Percentiles rank a stretch among this genome's conserved stretches.
Evolutionary conservation across 2,329 filamentous ascomycete species (phyloP).

Genomic region (Alternaria consortialis): DNA sequence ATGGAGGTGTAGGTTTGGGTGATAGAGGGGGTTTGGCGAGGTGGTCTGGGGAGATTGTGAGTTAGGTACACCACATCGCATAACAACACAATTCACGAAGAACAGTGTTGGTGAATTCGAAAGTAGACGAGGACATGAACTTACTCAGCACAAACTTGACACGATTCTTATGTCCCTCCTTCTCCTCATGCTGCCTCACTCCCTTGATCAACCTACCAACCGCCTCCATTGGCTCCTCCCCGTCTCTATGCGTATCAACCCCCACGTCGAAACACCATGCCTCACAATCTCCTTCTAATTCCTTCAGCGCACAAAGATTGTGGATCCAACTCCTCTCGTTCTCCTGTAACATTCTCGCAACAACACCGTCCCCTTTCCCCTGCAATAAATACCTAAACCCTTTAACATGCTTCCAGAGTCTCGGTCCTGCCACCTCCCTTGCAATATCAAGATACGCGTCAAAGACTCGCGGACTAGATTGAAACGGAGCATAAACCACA

Average conservation of each 20-base stretch:
- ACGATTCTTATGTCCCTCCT: constrained; percentile 62
- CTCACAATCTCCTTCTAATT: constrained; percentile 67
- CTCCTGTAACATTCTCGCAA: constrained; percentile 62
- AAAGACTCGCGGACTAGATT: constrained; percentile 68
- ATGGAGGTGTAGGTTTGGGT: constrained; percentile 60
- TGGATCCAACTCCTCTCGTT: constrained; percentile 20
- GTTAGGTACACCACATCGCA: not conserved
- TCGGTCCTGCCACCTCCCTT: constrained; percentile 67
- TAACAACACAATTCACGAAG: not conserved
- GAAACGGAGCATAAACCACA: constrained; percentile 86
- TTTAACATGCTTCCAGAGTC: constrained; percentile 71
- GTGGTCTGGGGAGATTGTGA: constrained; percentile 68
- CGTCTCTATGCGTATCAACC: constrained; percentile 80
- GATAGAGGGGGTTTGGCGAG: constrained; percentile 87
- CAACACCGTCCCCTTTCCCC: constrained; percentile 47
- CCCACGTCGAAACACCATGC: constrained; percentile 80
- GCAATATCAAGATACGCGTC: constrained; percentile 71
- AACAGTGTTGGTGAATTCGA: not conserved
- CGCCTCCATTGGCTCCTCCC: constrained; percentile 65
- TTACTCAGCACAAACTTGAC: constrained; percentile 74
- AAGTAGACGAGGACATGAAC: constrained; percentile 40
- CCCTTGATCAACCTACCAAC: constrained; percentile 48
- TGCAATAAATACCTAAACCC: constrained; percentile 88
- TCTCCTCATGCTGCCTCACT: constrained; percentile 55
- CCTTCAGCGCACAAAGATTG: constrained; percentile 4